A percentile compares a stretch with the other conserved stretches of the same genome.
Conservation (phyloP, 2,329 filamentous ascomycete species). For the Endocalyx cinctus region DNA sequence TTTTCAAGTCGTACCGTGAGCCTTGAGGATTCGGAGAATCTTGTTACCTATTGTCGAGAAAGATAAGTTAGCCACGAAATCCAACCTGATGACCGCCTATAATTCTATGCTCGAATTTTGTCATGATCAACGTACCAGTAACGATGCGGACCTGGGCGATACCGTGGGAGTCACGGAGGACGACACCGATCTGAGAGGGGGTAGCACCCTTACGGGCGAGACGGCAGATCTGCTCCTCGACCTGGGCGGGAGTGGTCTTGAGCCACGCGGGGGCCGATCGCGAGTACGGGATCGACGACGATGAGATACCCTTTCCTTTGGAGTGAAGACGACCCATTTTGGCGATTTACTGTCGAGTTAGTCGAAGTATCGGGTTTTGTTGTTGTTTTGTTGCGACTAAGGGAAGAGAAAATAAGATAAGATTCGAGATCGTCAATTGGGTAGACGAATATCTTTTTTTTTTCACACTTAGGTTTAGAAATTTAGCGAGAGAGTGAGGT, state of each 20-base stretch:
- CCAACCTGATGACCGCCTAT: constrained; percentile 16
- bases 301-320: constrained; percentile 98
- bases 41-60: constrained; percentile 99
- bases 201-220: constrained; percentile 98
- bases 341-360: too few species aligned
- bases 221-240: constrained; percentile 99
- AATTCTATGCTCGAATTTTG: constrained; percentile 1
- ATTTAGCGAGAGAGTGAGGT: constrained; percentile 10
- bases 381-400: constrained; percentile 21
- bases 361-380: too few species aligned
- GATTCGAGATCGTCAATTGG: too few species aligned
- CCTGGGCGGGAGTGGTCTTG: constrained; percentile 97
- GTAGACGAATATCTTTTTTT: too few species aligned
- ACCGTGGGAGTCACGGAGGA: constrained; percentile 97
- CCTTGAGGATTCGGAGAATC: constrained; percentile 98
- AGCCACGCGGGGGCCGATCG: constrained; percentile 90
- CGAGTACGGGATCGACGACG: constrained; percentile 95
- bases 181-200: constrained; percentile 97
- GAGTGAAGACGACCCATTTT: constrained; percentile 97
- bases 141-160: constrained; percentile 97
- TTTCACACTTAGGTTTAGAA: too few species aligned
- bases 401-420: constrained; percentile 8
- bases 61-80: too few species aligned
- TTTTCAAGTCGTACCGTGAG: constrained; percentile 77
- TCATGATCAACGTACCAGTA: constrained; percentile 64